A percentile compares a stretch with the other conserved stretches of the same genome.
Conservation (phyloP, 1,284 basidiomycete genomes). For the Irpex rosettiformis region DNA sequence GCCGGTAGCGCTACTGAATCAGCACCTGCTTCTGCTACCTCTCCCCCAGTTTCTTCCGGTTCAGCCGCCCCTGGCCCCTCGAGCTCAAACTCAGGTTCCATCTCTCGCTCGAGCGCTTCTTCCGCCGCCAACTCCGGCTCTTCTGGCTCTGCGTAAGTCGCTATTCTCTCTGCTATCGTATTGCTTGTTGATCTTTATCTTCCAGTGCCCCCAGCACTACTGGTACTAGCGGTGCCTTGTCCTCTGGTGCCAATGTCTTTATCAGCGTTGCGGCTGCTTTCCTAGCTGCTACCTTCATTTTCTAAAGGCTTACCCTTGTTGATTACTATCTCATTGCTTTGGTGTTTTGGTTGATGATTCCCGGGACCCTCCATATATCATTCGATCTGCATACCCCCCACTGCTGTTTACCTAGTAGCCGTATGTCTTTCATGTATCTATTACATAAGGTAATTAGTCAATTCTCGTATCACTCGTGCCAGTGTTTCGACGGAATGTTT, state of each 20-base stretch:
- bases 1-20: neutral
- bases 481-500: no score
- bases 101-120: neutral
- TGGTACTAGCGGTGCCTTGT: constrained; percentile 13
- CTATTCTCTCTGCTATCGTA: constrained; percentile 3
- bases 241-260: constrained; percentile 31
- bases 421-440: neutral
- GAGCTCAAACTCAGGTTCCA: neutral
- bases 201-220: constrained; percentile 1
- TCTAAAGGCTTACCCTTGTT: constrained; percentile 24
- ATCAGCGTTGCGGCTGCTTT: constrained; percentile 39
- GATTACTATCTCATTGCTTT: neutral
- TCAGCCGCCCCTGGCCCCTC: neutral
- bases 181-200: neutral
- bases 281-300: constrained; percentile 34
- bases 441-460: neutral
- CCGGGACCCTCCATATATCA: neutral
- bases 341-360: neutral
- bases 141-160: constrained; percentile 3
- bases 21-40: neutral
- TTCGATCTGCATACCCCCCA: neutral
- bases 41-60: neutral
- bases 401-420: neutral
- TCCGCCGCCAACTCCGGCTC: constrained; percentile 3
- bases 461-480: neutral